Conservation (phyloP, 805 yeast species). For the Wickerhamomyces canadensis region DNA sequence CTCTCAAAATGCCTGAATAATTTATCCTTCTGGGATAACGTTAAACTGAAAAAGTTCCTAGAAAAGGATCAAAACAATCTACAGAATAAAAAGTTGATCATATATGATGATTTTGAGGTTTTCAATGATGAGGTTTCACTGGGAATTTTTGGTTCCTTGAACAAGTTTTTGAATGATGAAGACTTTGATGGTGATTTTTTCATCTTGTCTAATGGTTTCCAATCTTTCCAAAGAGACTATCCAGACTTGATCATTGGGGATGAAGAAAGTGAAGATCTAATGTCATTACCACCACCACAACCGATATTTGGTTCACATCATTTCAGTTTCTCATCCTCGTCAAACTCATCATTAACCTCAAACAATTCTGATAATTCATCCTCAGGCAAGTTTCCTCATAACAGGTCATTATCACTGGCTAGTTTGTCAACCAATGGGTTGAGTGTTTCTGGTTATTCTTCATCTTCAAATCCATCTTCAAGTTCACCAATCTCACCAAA, state of each 20-base stretch:
- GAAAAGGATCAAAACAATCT: conserved; percentile 2
- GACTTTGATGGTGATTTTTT: conserved; percentile 36
- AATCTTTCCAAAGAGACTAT: conserved; percentile 27
- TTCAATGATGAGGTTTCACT: conserved; percentile 26
- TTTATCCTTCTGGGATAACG: conserved; percentile 47
- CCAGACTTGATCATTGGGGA: conserved; percentile 13
- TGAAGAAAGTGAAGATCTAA: neutral
- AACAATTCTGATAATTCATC: neutral
- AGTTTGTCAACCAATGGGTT: conserved; percentile 11
- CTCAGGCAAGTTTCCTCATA: conserved; percentile 6
- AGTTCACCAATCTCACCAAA: conserved; percentile 20
- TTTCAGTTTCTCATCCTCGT: neutral
- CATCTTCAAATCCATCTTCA: conserved; percentile 15
- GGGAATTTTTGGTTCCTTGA: conserved; percentile 39
- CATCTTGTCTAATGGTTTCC: conserved; percentile 39
- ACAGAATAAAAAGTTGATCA: conserved; percentile 11
- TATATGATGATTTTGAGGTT: conserved; percentile 20
- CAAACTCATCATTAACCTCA: neutral
- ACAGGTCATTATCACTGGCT: conserved; percentile 19
- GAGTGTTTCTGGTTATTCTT: conserved; percentile 4
- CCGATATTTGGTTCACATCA: too few relatives aligned
- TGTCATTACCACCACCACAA: neutral
- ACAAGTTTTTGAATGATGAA: conserved; percentile 38
- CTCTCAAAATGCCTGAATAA: conserved; percentile 58
- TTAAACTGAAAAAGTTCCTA: conserved; percentile 34